These are phyloP conservation scores for Trametes sanguinea DNA, from an alignment of 768 basidiomycete genomes.

Conservation along the genomic window DNA sequence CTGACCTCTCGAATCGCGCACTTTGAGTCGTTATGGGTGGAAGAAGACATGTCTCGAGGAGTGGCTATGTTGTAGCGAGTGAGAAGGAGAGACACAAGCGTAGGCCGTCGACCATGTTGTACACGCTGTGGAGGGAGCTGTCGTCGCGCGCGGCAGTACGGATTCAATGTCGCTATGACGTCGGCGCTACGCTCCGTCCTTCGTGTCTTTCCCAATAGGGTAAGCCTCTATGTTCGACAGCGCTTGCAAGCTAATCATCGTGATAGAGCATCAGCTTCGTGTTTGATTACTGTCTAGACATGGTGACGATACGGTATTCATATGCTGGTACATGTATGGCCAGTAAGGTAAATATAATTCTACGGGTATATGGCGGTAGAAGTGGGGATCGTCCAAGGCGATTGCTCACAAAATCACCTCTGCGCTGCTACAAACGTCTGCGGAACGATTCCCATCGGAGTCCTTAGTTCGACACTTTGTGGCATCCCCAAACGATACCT, in stretches of 20 bases:
- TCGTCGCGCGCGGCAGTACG: background rate
- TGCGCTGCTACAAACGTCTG: background rate
- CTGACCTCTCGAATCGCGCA: constrained; percentile 15
- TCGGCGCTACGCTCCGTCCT: background rate
- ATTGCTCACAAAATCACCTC: too few species aligned
- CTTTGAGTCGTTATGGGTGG: background rate
- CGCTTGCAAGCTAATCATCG: too few species aligned
- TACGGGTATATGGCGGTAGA: too few species aligned
- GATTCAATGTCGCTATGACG: background rate
- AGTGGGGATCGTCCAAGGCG: too few species aligned
- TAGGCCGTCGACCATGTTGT: background rate
- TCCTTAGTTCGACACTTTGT: background rate
- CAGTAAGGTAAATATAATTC: too few species aligned
- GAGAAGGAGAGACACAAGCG: background rate
- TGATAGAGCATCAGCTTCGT: too few species aligned
- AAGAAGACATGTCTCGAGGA: background rate
- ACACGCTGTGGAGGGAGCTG: too few species aligned
- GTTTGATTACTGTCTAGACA: too few species aligned
- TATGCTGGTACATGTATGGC: too few species aligned
- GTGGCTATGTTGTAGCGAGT: background rate
- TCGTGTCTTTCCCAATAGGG: background rate
- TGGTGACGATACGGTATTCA: too few species aligned
- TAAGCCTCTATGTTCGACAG: background rate
- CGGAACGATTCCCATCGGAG: background rate
- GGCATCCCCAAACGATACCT: background rate